A percentile compares a stretch with the other conserved stretches of the same genome.
These are phyloP conservation scores for Echinochloa phyllopogon DNA, from an alignment of 176 grass and related monocot genomes.

Conservation along the genomic window DNA sequence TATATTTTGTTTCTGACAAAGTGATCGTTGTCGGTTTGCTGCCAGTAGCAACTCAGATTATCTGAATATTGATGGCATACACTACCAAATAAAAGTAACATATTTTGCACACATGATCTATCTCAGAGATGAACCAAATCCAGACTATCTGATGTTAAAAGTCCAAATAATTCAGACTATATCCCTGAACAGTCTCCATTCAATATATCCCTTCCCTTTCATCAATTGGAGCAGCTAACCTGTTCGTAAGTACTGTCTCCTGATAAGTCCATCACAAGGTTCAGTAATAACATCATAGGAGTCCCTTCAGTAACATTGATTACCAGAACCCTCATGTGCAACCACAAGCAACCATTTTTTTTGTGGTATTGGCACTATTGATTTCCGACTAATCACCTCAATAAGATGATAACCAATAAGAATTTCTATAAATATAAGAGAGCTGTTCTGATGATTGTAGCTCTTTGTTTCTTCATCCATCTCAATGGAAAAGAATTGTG, in stretches of 20 bases:
- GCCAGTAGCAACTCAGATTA: neutral
- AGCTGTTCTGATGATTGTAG: neutral
- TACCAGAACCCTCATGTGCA: neutral
- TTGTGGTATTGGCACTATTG: neutral
- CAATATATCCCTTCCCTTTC: neutral
- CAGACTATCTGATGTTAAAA: neutral
- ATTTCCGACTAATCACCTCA: slow-evolving; percentile 6
- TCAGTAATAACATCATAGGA: slow-evolving; percentile 21
- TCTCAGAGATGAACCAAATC: slow-evolving; percentile 25
- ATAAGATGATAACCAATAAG: slow-evolving; percentile 16
- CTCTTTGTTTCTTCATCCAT: slow-evolving; percentile 26
- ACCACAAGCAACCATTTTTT: neutral
- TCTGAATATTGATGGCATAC: slow-evolving; percentile 4
- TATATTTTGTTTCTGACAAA: neutral
- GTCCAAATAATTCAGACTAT: neutral
- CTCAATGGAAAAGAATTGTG: slow-evolving; percentile 18
- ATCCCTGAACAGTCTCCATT: neutral
- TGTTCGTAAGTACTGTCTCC: neutral
- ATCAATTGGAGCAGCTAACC: neutral
- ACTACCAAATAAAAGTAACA: slow-evolving; percentile 12
- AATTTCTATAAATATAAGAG: slow-evolving; percentile 13
- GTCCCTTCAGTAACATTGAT: neutral
- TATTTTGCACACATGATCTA: neutral
- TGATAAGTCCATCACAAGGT: neutral
- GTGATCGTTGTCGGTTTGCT: neutral